Evolutionary conservation across 2,329 filamentous ascomycete genomes (phyloP), one percentile per base, ranked within the genome.

Genomic region (Beauveria sp.): DNA sequence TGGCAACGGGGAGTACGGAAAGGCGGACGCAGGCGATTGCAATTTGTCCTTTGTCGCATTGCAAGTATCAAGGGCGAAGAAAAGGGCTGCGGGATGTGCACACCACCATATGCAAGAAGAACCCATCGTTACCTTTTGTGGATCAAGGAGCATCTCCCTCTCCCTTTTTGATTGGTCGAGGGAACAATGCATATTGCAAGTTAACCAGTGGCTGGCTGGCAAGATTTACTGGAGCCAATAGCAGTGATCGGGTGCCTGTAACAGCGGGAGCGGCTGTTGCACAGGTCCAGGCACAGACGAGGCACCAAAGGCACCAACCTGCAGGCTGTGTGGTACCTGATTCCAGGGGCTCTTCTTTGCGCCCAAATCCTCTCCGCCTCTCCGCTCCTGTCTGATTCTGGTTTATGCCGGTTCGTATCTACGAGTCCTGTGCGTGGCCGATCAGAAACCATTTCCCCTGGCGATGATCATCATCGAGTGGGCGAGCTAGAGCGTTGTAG

Each of bases 391-490:
- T 38, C 34, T 38, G 34, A 38, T 38, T 38, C 34, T 38, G 34
- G 2, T 38, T 38, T 38, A 38, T 38, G 51, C 34, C 38, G 40
- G 22, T 22, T 24, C 38, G 38, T 38, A 38, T 38, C 34, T 55
- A 45, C 40, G 40, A 43, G 40, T 55, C 38, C 38, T 45, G 38
- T 42, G 52, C 52, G 20, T 34, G 52, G 20, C 52, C 52, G 42
- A 28, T 54, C 52, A 55, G 34, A n/a, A 56, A 45, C 26, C 42
- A 22, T 24, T 16, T 22, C 22, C 24, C 53, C 53, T 45, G 54
- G 54, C 54, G 42, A 56, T 48, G 54, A 56, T 56, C 54, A 56
- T 48, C 53, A 56, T 56, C 54, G 48, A 28, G 38, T 14, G 18
- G 20, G n/a, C 42, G 42, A n/a, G 42, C n/a, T n/a, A 24, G 20